Percentiles rank a stretch among this genome's conserved stretches.
phyloP scores from a whole-genome alignment of 371 early-diverging fungal genomes.

The Nematocida ironsii region DNA sequence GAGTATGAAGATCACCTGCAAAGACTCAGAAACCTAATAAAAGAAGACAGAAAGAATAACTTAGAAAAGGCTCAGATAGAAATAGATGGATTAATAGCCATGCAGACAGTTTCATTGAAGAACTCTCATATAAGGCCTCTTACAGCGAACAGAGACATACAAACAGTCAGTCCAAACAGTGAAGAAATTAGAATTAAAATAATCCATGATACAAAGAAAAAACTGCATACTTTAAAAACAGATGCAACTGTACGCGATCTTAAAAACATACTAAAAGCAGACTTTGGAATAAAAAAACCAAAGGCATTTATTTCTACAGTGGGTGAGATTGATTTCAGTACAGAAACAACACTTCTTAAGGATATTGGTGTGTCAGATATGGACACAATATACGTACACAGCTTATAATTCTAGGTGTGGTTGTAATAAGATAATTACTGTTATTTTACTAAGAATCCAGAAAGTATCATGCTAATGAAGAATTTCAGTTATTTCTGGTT shows the following conservation, averaged over 20 bases:
- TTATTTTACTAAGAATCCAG: no score
- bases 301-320: conserved; percentile 28
- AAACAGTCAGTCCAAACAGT: conserved; percentile 3
- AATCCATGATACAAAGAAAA: conserved; percentile 14
- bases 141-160: not conserved
- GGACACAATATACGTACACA: conserved; percentile 37
- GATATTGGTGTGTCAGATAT: conserved; percentile 23
- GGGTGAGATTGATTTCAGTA: conserved; percentile 11
- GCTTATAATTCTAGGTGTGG: not conserved
- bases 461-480: no score
- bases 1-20: conserved; percentile 42
- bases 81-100: conserved; percentile 7
- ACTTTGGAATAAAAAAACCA: conserved; percentile 28
- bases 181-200: conserved; percentile 10
- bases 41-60: conserved; percentile 49
- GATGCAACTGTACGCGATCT: conserved; percentile 20
- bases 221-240: not conserved
- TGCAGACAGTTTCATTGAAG: not conserved
- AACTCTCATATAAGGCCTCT: conserved; percentile 6
- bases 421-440: no score
- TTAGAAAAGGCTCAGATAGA: conserved; percentile 16
- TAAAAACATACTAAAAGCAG: not conserved
- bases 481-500: no score
- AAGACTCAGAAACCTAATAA: conserved; percentile 30
- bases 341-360: not conserved